Evolutionary conservation across 768 basidiomycete species (phyloP), one percentile per base, ranked within the genome.

Genomic region (Boletus subcaerulescens): DNA sequence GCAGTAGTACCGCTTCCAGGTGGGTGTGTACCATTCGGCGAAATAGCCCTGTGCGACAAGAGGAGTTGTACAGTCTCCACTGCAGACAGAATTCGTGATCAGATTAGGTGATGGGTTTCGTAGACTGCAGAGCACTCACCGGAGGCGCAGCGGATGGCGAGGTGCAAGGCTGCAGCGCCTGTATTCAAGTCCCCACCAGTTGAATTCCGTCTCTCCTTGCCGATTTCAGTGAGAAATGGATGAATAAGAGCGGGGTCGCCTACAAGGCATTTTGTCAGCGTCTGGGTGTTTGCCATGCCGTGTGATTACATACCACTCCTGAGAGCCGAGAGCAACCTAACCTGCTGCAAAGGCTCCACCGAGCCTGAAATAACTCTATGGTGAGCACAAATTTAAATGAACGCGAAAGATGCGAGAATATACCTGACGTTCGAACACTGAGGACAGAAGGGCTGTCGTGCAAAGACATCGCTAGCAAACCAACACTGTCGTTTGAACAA

Each of bases 201-300:
- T 20, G 80, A 78, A 24, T 69, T 77, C 5, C 82, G 80, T 52
- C 75, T 80, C 60, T 88, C 84, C 66, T 84, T 87, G 47, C 79
- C 76, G 39, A 93, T 86, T 66, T 90, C 89, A 1, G 83, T 64
- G n/a, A 93, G 77, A 63, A 91, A 88, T 1, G 89, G 87, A 60
- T 89, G 88, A n/a, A 93, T 89, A 13, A 81, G 75, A 7, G 87
- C 80, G 0, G 88, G 86, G 60, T 93, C 88, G 31, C 90, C 90
- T 90, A 54, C 3, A 7, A 14, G 18, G 20, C 10, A 26, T 47
- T 45, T 24, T 14, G 44, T 46, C 35, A 56, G 48, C 31, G 17
- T 38, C 29, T 14, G 24, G 9, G 10, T 22, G 17, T 31, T 20
- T 39, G 36, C 18, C 15, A 31, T 20, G 24, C 14, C 39, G 50